A percentile compares a stretch with the other conserved stretches of the same genome.
Conservation (phyloP, 1,284 basidiomycete species). For the Cutaneotrichosporon arboriforme region DNA sequence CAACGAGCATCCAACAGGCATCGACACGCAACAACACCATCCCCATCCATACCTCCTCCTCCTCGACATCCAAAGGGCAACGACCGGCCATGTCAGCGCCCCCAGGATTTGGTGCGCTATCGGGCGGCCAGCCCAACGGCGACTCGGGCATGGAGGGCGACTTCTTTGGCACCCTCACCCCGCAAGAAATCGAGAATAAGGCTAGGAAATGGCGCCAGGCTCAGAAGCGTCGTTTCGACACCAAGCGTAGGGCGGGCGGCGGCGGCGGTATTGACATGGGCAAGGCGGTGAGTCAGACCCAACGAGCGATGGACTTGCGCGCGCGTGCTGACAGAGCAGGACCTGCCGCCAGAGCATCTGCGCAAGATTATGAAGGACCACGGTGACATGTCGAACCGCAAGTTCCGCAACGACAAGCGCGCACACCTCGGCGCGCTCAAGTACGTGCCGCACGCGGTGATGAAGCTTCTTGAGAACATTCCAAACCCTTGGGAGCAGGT, state of each 20-base stretch:
- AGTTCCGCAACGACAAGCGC: constrained; percentile 97
- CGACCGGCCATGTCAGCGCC: constrained; percentile 40
- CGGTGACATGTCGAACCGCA: constrained; percentile 92
- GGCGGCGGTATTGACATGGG: constrained; percentile 49
- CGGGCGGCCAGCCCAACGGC: constrained; percentile 23
- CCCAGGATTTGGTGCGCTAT: constrained; percentile 39
- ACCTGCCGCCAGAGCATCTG: constrained; percentile 71
- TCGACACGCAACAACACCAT: constrained; percentile 3
- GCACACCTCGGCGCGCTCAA: constrained; percentile 97
- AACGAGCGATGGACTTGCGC: too few relatives aligned
- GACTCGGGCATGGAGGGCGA: constrained; percentile 40
- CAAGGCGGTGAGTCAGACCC: constrained; percentile 40
- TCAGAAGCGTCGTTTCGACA: constrained; percentile 44
- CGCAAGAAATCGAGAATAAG: constrained; percentile 49
- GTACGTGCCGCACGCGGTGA: constrained; percentile 98
- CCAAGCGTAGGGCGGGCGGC: constrained; percentile 45
- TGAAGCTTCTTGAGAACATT: constrained; percentile 98
- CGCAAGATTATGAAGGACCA: constrained; percentile 98
- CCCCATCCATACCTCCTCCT: not conserved
- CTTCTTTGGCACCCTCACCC: constrained; percentile 43
- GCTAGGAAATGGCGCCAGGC: constrained; percentile 47
- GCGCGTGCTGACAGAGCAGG: constrained; percentile 22
- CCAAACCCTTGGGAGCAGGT: constrained; percentile 99
- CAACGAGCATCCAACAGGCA: constrained; percentile 2
- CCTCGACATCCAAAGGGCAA: not conserved